A percentile compares a stretch with the other conserved stretches of the same genome.
These are phyloP conservation scores for Crithidia bombi DNA, from an alignment of 208 protist species.

Conservation along the genomic window DNA sequence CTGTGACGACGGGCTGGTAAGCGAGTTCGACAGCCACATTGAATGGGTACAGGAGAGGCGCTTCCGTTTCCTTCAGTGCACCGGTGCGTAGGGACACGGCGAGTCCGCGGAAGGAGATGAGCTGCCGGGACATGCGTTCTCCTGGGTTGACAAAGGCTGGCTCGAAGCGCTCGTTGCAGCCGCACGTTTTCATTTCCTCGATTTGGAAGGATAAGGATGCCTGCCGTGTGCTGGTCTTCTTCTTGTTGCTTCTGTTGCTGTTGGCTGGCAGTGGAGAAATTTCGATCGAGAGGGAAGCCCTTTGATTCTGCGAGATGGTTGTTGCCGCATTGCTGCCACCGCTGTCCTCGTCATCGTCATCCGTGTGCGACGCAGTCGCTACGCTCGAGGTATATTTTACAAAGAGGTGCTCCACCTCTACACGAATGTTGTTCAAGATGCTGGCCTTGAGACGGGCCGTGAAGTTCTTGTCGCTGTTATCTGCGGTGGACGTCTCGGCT, in stretches of 20 bases:
- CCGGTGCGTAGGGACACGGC: slow-evolving; percentile 30
- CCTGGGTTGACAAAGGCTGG: slow-evolving; percentile 47
- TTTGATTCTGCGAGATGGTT: not conserved
- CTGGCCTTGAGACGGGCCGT: slow-evolving; percentile 70
- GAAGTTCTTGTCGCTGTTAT: slow-evolving; percentile 61
- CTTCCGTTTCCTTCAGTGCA: not conserved
- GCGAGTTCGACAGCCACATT: slow-evolving; percentile 24
- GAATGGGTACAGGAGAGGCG: slow-evolving; percentile 27
- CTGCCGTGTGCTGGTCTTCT: too few relatives aligned
- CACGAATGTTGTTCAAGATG: slow-evolving; percentile 81
- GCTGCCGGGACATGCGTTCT: slow-evolving; percentile 56
- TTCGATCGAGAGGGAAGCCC: not conserved
- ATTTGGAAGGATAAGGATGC: slow-evolving; percentile 41
- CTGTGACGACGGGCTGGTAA: slow-evolving; percentile 33
- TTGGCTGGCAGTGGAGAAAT: not conserved
- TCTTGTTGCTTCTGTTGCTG: too few relatives aligned
- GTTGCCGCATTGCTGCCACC: not conserved
- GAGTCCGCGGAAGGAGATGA: slow-evolving; percentile 54
- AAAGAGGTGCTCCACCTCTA: slow-evolving; percentile 57
- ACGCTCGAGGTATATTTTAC: slow-evolving; percentile 51
- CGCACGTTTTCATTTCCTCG: slow-evolving; percentile 46
- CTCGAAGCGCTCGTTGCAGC: slow-evolving; percentile 63
- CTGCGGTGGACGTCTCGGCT: not conserved
- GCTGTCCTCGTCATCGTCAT: slow-evolving; percentile 1
- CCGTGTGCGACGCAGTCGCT: not conserved